phyloP scores from a whole-genome alignment of 805 yeast species.

The Clavispora vitiphila region DNA sequence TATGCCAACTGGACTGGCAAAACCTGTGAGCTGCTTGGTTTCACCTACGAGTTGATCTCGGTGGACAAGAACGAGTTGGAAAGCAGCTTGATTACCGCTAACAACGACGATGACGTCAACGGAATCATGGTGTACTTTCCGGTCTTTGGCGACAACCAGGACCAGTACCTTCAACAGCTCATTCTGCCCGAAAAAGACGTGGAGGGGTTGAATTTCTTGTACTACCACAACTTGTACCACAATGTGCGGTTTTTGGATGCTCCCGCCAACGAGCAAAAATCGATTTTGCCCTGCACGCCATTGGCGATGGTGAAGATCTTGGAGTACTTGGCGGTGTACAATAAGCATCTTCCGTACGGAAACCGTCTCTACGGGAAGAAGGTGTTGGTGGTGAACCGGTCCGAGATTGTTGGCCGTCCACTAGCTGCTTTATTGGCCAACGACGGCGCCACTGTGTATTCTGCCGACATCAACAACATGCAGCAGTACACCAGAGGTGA shows the following conservation, averaged over 20 bases:
- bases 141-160: slow-evolving; percentile 92
- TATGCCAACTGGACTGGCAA: slow-evolving; percentile 96
- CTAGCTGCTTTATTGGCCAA: slow-evolving; percentile 92
- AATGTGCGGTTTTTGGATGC: slow-evolving; percentile 80
- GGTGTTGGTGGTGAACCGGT: slow-evolving; percentile 82
- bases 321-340: slow-evolving; percentile 86
- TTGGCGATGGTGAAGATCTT: slow-evolving; percentile 89
- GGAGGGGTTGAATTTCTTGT: slow-evolving; percentile 88
- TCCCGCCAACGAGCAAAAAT: slow-evolving; percentile 60
- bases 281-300: slow-evolving; percentile 95
- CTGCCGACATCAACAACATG: slow-evolving; percentile 81
- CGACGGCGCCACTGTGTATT: slow-evolving; percentile 95
- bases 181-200: slow-evolving; percentile 91
- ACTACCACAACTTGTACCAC: slow-evolving; percentile 92
- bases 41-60: slow-evolving; percentile 70
- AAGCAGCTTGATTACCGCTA: slow-evolving; percentile 76
- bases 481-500: slow-evolving; percentile 94
- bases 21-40: slow-evolving; percentile 82
- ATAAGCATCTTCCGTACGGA: slow-evolving; percentile 76
- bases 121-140: slow-evolving; percentile 98
- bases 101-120: slow-evolving; percentile 65
- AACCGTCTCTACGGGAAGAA: slow-evolving; percentile 92
- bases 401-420: slow-evolving; percentile 97
- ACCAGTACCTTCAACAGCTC: slow-evolving; percentile 91
- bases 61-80: slow-evolving; percentile 81